Conservation (phyloP, 164 flowering plant species). For the Nymphaea colorata region DNA sequence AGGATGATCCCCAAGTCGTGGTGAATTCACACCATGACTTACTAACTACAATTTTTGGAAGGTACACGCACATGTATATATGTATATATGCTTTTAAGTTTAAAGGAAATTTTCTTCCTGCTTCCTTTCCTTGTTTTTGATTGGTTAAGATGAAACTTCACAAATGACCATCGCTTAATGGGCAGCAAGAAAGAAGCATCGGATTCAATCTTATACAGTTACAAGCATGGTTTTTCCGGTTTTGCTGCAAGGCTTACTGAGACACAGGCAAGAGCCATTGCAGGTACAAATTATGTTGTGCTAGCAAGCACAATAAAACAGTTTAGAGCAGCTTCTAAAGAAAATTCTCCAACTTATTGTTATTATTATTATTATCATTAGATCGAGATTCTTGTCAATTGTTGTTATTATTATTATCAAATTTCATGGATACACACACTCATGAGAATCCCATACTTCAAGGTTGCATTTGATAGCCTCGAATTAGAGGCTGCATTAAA, state of each 20-base stretch:
- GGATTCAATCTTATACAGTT: slow-evolving; percentile 28
- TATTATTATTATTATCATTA: not conserved
- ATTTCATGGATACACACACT: no score
- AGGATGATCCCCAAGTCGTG: slow-evolving; percentile 16
- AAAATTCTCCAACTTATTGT: not conserved
- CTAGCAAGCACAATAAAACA: not conserved
- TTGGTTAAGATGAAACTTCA: no score
- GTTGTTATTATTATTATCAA: not conserved
- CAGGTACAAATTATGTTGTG: slow-evolving; percentile 14
- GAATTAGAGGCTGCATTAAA: no score
- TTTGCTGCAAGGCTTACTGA: slow-evolving; percentile 43
- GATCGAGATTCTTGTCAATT: not conserved
- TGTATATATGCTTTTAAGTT: not conserved
- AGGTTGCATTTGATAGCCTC: no score
- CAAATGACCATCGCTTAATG: no score
- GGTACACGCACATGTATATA: slow-evolving; percentile 9
- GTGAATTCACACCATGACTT: slow-evolving; percentile 25
- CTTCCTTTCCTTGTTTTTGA: not conserved
- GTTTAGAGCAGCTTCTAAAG: not conserved
- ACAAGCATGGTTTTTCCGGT: slow-evolving; percentile 47
- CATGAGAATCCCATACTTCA: no score
- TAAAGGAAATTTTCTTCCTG: not conserved
- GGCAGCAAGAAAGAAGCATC: slow-evolving; percentile 30
- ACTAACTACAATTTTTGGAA: slow-evolving; percentile 25
- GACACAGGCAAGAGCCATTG: slow-evolving; percentile 23